Evolutionary conservation across 805 yeast species (phyloP), one percentile per base, ranked within the genome.

Genomic region (Starmerella bacillaris): DNA sequence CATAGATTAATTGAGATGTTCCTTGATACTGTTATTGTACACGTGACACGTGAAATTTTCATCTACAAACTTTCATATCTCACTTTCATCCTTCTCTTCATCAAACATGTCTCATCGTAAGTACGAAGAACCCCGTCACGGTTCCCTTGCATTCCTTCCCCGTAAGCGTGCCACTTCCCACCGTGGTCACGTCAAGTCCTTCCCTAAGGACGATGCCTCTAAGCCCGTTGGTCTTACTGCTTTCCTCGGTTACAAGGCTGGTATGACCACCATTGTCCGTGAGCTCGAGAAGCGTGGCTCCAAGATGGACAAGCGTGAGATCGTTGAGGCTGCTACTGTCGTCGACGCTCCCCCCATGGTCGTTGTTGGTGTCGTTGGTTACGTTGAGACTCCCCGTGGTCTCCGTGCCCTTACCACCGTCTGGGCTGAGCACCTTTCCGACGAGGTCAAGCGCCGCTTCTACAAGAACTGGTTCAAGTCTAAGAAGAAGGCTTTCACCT

Each of bases 391-490:
- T 59, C 98, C 98, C 71, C 84, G 95, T 74, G 98, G 98, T 71
- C 75, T 89, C 63, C 83, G 98, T 72, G 82, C 98, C 49, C 77
- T 89, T 67, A 82, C 96, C 67, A 89, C 98, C 60, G 98, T 89
- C 64, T 89, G 98, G 98, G 98, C 98, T 61, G 96, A 89, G 75
- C 98, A 89, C 72, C 75, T 89, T 63, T 78, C 94, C 60, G 98
- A 89, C 64, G 98, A 89, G 70, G 74, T 89, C 68, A 86, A 77
- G 79, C 82, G 98, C 76, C 82, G 95, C 74, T 89, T 89, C 94
- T 89, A 89, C 94, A 89, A 84, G 82, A 89, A 86, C 94, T 89
- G 98, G 98, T 89, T 80, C 94, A 84, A 84, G 77, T 77, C 94
- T 56, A 89, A 89, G 86, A 89, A 89, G 94, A 84, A 84, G 86